Percentiles rank a stretch among this genome's conserved stretches.
phyloP scores from a whole-genome alignment of 305 asterid species.

The Fraxinus greggii region DNA sequence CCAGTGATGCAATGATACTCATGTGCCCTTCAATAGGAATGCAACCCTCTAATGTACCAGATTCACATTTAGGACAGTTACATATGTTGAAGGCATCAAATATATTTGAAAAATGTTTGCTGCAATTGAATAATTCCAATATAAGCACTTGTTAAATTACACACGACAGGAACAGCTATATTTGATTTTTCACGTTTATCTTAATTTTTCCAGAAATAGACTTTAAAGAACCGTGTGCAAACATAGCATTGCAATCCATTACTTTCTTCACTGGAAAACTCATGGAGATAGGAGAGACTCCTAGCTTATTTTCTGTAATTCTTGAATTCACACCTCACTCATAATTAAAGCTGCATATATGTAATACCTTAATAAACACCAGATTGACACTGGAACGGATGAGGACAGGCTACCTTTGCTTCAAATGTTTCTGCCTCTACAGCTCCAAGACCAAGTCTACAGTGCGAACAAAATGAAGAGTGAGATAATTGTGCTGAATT shows the following conservation, averaged over 20 bases:
- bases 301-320: conserved; percentile 31
- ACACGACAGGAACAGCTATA: conserved; percentile 24
- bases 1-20: not conserved
- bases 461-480: conserved; percentile 19
- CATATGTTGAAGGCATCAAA: conserved; percentile 3
- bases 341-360: conserved; percentile 21
- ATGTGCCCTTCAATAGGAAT: not conserved
- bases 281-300: conserved; percentile 39
- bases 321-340: conserved; percentile 28
- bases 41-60: not conserved
- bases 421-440: conserved; percentile 31
- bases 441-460: conserved; percentile 59
- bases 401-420: conserved; percentile 30
- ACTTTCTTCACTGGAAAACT: conserved; percentile 33
- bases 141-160: conserved; percentile 26
- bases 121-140: conserved; percentile 22
- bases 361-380: conserved; percentile 29
- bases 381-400: conserved; percentile 22
- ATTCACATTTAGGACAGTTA: conserved; percentile 1
- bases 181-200: conserved; percentile 29
- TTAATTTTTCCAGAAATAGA: conserved; percentile 22
- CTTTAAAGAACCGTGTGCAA: conserved; percentile 13
- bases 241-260: conserved; percentile 24
- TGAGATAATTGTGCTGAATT: conserved; percentile 24
- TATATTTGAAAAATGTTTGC: conserved; percentile 13